phyloP scores from a whole-genome alignment of 495 filamentous ascomycete genomes.

The Cercophora scortea region DNA sequence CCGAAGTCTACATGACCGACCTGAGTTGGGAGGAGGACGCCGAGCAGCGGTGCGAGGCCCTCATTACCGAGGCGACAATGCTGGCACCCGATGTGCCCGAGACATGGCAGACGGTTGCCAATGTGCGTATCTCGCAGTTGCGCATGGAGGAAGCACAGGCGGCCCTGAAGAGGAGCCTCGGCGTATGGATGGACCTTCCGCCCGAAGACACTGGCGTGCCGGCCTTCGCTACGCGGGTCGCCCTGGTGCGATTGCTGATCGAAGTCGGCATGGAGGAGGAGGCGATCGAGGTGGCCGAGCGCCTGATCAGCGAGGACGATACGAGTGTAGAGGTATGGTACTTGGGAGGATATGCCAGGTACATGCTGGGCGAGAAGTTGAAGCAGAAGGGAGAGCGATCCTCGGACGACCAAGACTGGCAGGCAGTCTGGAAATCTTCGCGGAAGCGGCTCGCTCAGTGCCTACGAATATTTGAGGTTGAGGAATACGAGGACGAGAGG shows the following conservation, averaged over 20 bases:
- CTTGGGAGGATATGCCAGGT: slow-evolving; percentile 85
- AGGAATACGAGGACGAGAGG: slow-evolving; percentile 66
- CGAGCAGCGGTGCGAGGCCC: slow-evolving; percentile 71
- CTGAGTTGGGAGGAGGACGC: slow-evolving; percentile 85
- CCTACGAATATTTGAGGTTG: slow-evolving; percentile 49
- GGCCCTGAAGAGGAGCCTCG: slow-evolving; percentile 68
- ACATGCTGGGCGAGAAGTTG: slow-evolving; percentile 66
- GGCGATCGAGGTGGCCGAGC: slow-evolving; percentile 77
- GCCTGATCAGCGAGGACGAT: slow-evolving; percentile 81
- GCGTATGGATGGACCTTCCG: slow-evolving; percentile 67
- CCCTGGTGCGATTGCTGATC: slow-evolving; percentile 76
- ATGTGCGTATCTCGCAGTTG: slow-evolving; percentile 81
- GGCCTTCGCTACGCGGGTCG: slow-evolving; percentile 75
- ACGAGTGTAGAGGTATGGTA: slow-evolving; percentile 94
- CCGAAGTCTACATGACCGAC: slow-evolving; percentile 98
- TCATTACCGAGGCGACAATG: slow-evolving; percentile 79
- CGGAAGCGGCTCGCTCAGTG: slow-evolving; percentile 55
- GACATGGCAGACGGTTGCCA: slow-evolving; percentile 87
- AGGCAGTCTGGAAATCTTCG: slow-evolving; percentile 46
- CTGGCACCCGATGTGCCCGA: slow-evolving; percentile 68
- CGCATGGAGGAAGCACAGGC: slow-evolving; percentile 68
- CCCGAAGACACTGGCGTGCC: slow-evolving; percentile 61
- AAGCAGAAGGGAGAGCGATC: slow-evolving; percentile 25
- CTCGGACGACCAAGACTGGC: slow-evolving; percentile 33
- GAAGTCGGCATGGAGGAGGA: slow-evolving; percentile 79